These are phyloP conservation scores for Ogataea dorogensis DNA, from an alignment of 805 yeast species.

Conservation along the genomic window DNA sequence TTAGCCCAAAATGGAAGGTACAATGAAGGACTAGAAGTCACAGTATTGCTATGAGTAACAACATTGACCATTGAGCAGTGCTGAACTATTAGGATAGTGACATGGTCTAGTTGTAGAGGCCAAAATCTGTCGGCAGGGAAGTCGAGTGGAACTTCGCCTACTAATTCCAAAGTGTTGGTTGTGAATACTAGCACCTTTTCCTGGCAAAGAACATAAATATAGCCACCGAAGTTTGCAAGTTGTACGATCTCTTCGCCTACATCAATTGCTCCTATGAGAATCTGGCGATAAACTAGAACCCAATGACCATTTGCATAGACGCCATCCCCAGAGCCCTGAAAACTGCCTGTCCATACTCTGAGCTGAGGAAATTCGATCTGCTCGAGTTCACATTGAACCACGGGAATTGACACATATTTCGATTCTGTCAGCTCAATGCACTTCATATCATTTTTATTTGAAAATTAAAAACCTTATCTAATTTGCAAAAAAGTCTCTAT, in stretches of 20 bases:
- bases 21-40: slow-evolving; percentile 2
- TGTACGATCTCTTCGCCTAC: slow-evolving; percentile 2
- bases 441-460: slow-evolving; percentile 9
- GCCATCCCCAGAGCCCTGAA: neutral
- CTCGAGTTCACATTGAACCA: neutral
- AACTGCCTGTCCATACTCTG: slow-evolving; percentile 1
- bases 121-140: slow-evolving; percentile 8
- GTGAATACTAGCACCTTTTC: slow-evolving; percentile 1
- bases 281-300: slow-evolving; percentile 1
- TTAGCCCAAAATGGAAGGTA: slow-evolving; percentile 27
- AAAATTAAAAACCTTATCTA: slow-evolving; percentile 15
- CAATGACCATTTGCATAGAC: slow-evolving; percentile 2
- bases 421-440: slow-evolving; percentile 3
- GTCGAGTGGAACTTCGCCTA: slow-evolving; percentile 1
- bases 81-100: slow-evolving; percentile 3
- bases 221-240: neutral
- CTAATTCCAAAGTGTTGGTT: slow-evolving; percentile 7
- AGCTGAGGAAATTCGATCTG: neutral
- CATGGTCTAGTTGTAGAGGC: slow-evolving; percentile 2
- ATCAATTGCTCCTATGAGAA: slow-evolving; percentile 8
- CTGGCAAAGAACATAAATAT: slow-evolving; percentile 5
- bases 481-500: slow-evolving; percentile 31
- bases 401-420: neutral
- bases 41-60: slow-evolving; percentile 10
- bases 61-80: slow-evolving; percentile 9